Evolutionary conservation across 345 rosid genomes (phyloP), one percentile per base, ranked within the genome.

Genomic region (Limnanthes douglasii): DNA sequence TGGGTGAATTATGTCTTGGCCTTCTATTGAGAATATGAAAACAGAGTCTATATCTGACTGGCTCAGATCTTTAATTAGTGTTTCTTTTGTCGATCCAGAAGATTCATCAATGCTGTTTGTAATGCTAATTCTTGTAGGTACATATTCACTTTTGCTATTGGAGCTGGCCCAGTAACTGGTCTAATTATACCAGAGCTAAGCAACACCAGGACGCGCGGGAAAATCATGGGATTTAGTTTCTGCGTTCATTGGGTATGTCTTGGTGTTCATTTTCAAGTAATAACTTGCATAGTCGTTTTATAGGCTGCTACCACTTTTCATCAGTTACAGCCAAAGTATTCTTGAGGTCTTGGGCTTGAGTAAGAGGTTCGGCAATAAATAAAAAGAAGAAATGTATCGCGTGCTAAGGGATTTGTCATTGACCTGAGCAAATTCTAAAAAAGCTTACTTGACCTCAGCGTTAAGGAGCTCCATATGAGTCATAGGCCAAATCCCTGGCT

Each of bases 161-260:
- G 90, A 53, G 68, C 94, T 39, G 94, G 86, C 28, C 90, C 94
- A 17, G 82, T 69, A 21, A 74, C 86, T 10, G 82, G 77, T 56
- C 59, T 82, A 18, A 68, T 78, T 38, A 78, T 78, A 44, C 78
- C 86, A 31, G 83, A 83, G 44, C 72, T 83, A 21, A 78, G 83
- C 61, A 63, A 86, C 70, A 53, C 14, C 50, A 67, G 56, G 55
- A 69, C 58, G 25, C 82, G 90, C 8, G 86, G 77, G 48, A 77
- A 78, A 72, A 74, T 77, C 24, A 64, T 71, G 78, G 72, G 81
- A 15, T 64, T 73, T 48, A 73, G 85, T 54, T 64, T 73, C 44
- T 77, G 66, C 25, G 84, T 73, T 51, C 85, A 77, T 54, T 82
- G 88, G 94, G 94, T 82, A 59, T 26, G 63, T 36, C 27, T 23